Base-by-base conservation (phyloP, 2,329 filamentous ascomycete species). In the Dothistroma pini region DNA sequence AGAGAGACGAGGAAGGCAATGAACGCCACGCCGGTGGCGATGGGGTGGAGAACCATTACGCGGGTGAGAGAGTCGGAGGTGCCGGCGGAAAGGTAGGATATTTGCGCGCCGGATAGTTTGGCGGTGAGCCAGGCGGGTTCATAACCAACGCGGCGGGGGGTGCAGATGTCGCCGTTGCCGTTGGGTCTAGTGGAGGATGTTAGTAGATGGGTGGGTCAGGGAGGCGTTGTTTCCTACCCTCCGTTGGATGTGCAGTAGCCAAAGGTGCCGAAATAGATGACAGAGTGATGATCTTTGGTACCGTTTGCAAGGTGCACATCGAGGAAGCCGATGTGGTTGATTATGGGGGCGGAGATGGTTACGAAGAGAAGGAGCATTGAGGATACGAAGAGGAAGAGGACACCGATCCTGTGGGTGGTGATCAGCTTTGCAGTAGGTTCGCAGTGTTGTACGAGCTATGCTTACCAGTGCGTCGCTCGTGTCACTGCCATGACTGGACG, bases 211-310 rank as follows among this genome's bases (percentile, higher is more conserved):
- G 29, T 11, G 21, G 34, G 32, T 4, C 11, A 22, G 34, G 19
- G 25, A 34, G 34, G 41, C 35, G 44, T 32, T 70, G 68, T 55
- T 69, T 74, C 74, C 59, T 52, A 34, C 61, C 58, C 4, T 65
- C 56, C 38, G 67, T 75, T 67, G 38, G 73, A 65, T 34, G 77
- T 66, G 70, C 86, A 88, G 71, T 81, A 84, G 8, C 86, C 86
- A 74, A 86, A 87, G 0, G 83, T 84, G 50, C 86, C 86, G 72
- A 85, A 86, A 2, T 76, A 78, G 35, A 86, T 72, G 11, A 65
- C 61, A 2, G 73, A 75, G 44, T 78, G 69, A 29, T 75, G 70
- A 4, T 71, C 62, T 16, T 66, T 60, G 22, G 67, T 62, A 29
- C 70, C 66, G 64, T 78, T 76, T 49, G 72, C 72, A 21, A 86